These are phyloP conservation scores for Micractinium conductrix DNA, from an alignment of 139 green algal genomes.

Conservation along the genomic window DNA sequence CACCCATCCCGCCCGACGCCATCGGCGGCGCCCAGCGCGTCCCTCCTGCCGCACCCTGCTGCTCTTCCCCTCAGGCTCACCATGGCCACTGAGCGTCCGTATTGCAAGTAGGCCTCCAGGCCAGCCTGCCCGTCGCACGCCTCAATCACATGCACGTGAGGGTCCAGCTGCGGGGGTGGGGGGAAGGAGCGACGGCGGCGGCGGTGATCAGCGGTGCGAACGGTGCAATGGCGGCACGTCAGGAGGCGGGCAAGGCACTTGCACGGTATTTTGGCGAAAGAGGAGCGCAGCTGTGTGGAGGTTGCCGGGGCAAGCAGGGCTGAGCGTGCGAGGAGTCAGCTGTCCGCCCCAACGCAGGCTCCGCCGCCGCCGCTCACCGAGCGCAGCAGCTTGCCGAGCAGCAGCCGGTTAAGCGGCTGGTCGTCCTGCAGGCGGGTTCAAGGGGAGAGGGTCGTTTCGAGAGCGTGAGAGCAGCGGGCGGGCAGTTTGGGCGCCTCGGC, in stretches of 20 bases:
- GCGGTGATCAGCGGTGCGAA: too few relatives aligned
- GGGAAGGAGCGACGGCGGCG: too few relatives aligned
- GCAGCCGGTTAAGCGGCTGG: not conserved
- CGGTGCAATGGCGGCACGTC: too few relatives aligned
- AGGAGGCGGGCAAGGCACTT: too few relatives aligned
- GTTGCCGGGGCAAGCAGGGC: not conserved
- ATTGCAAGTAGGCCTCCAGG: conserved; percentile 14
- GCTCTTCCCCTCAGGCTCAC: not conserved
- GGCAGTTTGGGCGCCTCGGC: not conserved
- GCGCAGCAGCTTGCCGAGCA: not conserved
- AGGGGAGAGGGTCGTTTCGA: not conserved
- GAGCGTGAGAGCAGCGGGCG: too few relatives aligned
- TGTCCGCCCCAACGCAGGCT: not conserved
- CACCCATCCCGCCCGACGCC: too few relatives aligned
- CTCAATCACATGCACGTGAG: conserved; percentile 29
- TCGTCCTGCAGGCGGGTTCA: conserved; percentile 5
- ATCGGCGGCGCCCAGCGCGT: not conserved
- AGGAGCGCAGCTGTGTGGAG: too few relatives aligned
- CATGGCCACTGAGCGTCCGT: conserved; percentile 10
- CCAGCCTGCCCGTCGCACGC: conserved; percentile 16
- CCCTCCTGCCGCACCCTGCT: not conserved
- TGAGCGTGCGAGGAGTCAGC: not conserved
- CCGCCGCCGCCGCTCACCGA: not conserved
- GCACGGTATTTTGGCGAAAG: too few relatives aligned
- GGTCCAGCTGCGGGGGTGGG: conserved; percentile 23